phyloP scores from a whole-genome alignment of 2,329 filamentous ascomycete genomes.

The Penicillium sp. region DNA sequence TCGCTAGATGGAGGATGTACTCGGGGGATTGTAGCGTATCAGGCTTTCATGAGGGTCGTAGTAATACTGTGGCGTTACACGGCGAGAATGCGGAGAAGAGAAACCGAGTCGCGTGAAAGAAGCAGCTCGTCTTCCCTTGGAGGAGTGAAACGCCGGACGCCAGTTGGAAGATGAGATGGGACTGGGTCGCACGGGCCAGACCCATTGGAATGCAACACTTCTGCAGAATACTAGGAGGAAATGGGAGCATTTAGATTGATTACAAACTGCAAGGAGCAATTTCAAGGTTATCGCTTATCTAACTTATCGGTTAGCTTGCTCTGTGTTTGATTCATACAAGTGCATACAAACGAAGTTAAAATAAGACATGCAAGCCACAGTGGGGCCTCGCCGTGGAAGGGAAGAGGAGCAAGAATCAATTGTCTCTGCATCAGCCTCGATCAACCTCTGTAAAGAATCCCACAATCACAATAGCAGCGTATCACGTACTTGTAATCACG shows the following conservation, averaged over 20 bases:
- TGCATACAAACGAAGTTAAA: neutral
- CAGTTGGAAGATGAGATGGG: neutral
- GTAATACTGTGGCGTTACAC: neutral
- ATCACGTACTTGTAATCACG: neutral
- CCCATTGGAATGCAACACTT: slow-evolving; percentile 2
- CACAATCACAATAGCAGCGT: neutral
- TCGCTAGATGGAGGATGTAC: neutral
- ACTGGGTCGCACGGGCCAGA: neutral
- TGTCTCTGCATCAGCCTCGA: slow-evolving; percentile 1
- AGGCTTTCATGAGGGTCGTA: neutral
- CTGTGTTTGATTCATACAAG: neutral
- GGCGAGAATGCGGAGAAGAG: neutral
- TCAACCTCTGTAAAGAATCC: neutral
- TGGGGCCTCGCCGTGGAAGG: neutral
- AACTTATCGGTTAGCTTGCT: neutral
- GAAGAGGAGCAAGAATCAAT: neutral
- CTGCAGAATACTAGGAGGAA: neutral
- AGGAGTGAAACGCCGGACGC: slow-evolving; percentile 1
- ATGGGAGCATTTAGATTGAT: neutral
- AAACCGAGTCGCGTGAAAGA: neutral
- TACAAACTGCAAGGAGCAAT: neutral
- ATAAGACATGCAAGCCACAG: neutral
- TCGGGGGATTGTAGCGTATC: too few species aligned
- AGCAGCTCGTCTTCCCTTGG: neutral
- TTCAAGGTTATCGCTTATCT: neutral